A percentile compares a stretch with the other conserved stretches of the same genome.
These are phyloP conservation scores for Setaria italica DNA, from an alignment of 202 grass and related monocot genomes.

Conservation along the genomic window DNA sequence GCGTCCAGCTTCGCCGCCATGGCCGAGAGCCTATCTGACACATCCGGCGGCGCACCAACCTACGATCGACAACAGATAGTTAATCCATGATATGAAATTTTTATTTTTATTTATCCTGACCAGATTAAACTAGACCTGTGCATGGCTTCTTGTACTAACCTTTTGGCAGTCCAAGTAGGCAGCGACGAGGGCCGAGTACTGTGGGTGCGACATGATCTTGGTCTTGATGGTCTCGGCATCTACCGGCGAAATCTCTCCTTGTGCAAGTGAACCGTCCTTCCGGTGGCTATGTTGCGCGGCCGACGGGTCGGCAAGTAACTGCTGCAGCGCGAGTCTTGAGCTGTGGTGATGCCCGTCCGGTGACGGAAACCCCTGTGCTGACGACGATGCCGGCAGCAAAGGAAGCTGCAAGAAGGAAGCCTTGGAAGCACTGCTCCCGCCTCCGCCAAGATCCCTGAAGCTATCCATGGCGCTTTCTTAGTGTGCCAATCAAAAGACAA, in stretches of 20 bases:
- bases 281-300: slow-evolving; percentile 12
- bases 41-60: slow-evolving; percentile 84
- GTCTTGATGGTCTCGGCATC: slow-evolving; percentile 62
- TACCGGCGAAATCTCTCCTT: slow-evolving; percentile 46
- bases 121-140: slow-evolving; percentile 14
- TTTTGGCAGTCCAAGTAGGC: slow-evolving; percentile 94
- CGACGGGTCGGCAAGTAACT: slow-evolving; percentile 44
- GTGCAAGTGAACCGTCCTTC: background rate
- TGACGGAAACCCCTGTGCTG: slow-evolving; percentile 28
- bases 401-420: slow-evolving; percentile 74
- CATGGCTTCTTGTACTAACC: slow-evolving; percentile 49
- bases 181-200: slow-evolving; percentile 69
- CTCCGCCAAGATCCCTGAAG: slow-evolving; percentile 59
- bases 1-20: slow-evolving; percentile 56
- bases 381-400: slow-evolving; percentile 26
- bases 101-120: background rate
- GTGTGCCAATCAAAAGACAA: no score
- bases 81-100: background rate
- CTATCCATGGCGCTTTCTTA: slow-evolving; percentile 39
- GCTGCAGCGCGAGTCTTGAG: slow-evolving; percentile 57
- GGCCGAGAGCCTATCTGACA: slow-evolving; percentile 58
- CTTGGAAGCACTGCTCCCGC: slow-evolving; percentile 57
- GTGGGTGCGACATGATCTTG: slow-evolving; percentile 94
- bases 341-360: slow-evolving; percentile 32
- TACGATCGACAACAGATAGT: background rate